Percentiles rank a stretch among this genome's conserved stretches.
phyloP scores from a whole-genome alignment of 2,329 filamentous ascomycete genomes.

The Pestalotiopsis sp. region DNA sequence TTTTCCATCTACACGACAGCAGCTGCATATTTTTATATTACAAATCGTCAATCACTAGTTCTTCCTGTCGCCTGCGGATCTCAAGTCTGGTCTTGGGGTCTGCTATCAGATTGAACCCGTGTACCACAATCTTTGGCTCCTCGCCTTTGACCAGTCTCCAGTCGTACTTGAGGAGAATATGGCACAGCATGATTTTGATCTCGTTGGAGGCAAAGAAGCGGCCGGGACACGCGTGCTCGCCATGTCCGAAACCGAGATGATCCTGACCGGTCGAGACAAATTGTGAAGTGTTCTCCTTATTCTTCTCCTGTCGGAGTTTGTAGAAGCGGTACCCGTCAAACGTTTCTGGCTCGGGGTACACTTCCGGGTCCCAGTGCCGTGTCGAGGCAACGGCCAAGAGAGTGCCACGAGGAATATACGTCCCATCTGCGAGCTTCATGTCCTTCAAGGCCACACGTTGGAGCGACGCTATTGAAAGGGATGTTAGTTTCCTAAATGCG shows the following conservation, averaged over 20 bases:
- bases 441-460: not conserved
- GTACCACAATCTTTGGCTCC: constrained; percentile 18
- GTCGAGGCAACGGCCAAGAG: not conserved
- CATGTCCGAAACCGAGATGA: constrained; percentile 38
- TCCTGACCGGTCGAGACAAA: constrained; percentile 35
- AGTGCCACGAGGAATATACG: not conserved
- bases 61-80: constrained; percentile 24
- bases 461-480: not conserved
- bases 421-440: not conserved
- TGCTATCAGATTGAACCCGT: constrained; percentile 4
- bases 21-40: not conserved
- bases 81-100: constrained; percentile 24
- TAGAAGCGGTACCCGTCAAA: constrained; percentile 8
- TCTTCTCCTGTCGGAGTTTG: constrained; percentile 15
- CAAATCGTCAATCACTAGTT: constrained; percentile 27
- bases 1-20: not conserved
- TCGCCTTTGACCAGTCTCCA: constrained; percentile 27
- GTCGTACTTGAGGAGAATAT: constrained; percentile 32
- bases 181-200: constrained; percentile 31
- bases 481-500: not conserved
- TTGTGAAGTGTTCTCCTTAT: constrained; percentile 32
- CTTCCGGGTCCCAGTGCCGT: constrained; percentile 16
- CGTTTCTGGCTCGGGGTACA: constrained; percentile 17
- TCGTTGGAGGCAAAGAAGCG: constrained; percentile 35
- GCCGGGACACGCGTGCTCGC: constrained; percentile 36